Percentiles rank a stretch among this genome's conserved stretches.
phyloP scores from a whole-genome alignment of 2,329 filamentous ascomycete genomes.

The Aspergillus thermomutatus region DNA sequence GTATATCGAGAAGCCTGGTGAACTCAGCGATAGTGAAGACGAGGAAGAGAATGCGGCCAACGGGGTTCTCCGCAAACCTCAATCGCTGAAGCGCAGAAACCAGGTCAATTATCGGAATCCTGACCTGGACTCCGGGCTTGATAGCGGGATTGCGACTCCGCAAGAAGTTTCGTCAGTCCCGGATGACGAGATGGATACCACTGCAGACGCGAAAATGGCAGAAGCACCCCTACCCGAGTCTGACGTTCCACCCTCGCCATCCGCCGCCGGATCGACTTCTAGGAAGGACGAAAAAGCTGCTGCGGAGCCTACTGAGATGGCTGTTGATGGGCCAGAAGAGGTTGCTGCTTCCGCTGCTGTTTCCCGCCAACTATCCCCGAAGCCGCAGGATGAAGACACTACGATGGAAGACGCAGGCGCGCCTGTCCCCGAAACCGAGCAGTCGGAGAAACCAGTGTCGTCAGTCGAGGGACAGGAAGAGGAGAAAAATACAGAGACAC shows the following conservation, averaged over 20 bases:
- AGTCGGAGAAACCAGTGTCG: conserved; percentile 14
- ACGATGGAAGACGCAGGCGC: conserved; percentile 38
- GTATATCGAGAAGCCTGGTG: conserved; percentile 69
- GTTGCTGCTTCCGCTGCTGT: conserved; percentile 24
- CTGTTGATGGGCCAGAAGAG: conserved; percentile 28
- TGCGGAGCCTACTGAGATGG: conserved; percentile 31
- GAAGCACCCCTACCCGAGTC: conserved; percentile 38
- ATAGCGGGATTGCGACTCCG: conserved; percentile 50
- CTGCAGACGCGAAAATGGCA: conserved; percentile 38
- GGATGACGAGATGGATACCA: conserved; percentile 42
- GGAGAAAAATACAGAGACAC: conserved; percentile 24
- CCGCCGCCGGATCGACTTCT: conserved; percentile 28
- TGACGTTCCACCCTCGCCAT: conserved; percentile 29
- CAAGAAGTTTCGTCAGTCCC: conserved; percentile 40
- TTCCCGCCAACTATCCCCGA: conserved; percentile 28
- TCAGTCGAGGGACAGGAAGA: conserved; percentile 17
- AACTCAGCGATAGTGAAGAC: conserved; percentile 84
- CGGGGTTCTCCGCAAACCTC: conserved; percentile 62
- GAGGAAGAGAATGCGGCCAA: conserved; percentile 71
- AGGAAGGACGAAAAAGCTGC: conserved; percentile 31
- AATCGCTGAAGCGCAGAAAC: conserved; percentile 49
- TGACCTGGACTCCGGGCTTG: conserved; percentile 52
- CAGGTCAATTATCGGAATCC: conserved; percentile 62
- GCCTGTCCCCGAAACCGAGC: conserved; percentile 16
- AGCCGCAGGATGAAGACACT: conserved; percentile 34